Conservation (phyloP, 352 stramenopile species). For the Phytophthora litchii region DNA sequence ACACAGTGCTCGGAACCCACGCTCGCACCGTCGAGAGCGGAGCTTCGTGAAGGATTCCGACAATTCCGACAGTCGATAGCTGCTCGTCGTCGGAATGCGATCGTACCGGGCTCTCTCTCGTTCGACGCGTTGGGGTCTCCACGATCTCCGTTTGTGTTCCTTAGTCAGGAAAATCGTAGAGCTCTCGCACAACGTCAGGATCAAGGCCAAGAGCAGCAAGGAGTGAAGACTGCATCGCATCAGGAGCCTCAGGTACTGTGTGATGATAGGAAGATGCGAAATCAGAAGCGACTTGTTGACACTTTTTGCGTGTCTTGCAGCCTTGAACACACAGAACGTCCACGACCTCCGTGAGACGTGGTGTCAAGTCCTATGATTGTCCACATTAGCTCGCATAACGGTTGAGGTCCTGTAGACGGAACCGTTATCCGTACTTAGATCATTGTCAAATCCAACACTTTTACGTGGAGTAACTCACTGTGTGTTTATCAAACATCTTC, state of each 20-base stretch:
- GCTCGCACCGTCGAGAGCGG: slow-evolving; percentile 2
- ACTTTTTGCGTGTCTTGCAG: slow-evolving; percentile 7
- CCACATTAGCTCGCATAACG: slow-evolving; percentile 2
- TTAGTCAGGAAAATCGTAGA: slow-evolving; percentile 37
- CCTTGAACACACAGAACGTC: slow-evolving; percentile 17
- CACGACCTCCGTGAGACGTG: slow-evolving; percentile 30
- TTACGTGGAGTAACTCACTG: slow-evolving; percentile 11
- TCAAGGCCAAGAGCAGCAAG: slow-evolving; percentile 11
- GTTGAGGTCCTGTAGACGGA: not conserved
- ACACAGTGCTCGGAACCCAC: slow-evolving; percentile 19
- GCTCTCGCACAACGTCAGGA: slow-evolving; percentile 34
- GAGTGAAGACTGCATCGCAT: slow-evolving; percentile 6
- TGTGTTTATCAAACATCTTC: too few relatives aligned
- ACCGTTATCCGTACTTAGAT: slow-evolving; percentile 12
- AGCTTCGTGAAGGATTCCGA: slow-evolving; percentile 26
- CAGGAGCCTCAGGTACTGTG: slow-evolving; percentile 17
- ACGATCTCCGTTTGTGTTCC: slow-evolving; percentile 45
- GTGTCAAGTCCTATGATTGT: not conserved
- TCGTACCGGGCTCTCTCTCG: slow-evolving; percentile 49
- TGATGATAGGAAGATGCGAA: slow-evolving; percentile 7
- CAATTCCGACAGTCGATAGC: slow-evolving; percentile 32
- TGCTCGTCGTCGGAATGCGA: slow-evolving; percentile 59
- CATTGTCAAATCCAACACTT: slow-evolving; percentile 3
- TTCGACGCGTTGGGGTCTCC: slow-evolving; percentile 52
- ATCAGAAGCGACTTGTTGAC: slow-evolving; percentile 17